Evolutionary conservation across 1,284 basidiomycete species (phyloP), one percentile per base, ranked within the genome.

Genomic region (Puccinia horiana): DNA sequence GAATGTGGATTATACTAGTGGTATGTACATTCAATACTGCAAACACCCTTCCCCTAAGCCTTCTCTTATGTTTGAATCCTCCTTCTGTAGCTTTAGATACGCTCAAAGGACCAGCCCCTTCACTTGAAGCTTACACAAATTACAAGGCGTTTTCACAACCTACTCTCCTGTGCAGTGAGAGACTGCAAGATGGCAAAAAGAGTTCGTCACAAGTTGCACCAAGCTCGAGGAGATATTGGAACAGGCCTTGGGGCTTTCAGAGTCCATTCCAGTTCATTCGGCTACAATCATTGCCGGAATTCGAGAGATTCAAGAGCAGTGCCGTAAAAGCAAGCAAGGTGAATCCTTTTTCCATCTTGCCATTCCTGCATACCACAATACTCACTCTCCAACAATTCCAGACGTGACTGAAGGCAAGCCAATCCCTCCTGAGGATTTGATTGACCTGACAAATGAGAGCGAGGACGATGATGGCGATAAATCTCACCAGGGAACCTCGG

Each of bases 91-190:
- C 44, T 69, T 69, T 69, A 29, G 44, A 69, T 69, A 44, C 40
- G 6, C 44, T 69, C 23, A 69, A n/a, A 69, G 67, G 44, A 69
- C 67, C 67, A n/a, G 67, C 67, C 37, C 67, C 67, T 69, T 69
- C 40, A 14, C 67, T 69, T 44, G 35, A 69, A 44, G 67, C 67
- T 8, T 69, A 69, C 23, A 20, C 67, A 11, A 69, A 69, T 23
- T 69, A 23, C 67, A 69, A 69, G 8, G 11, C 44, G 4, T 20
- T 20, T 42, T n/a, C 12, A 12, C 67, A 14, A 67, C 63, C 44
- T 44, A 47, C 67, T 20, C 67, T 69, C 67, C 67, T 69, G 12
- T 40, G 67, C 67, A 69, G 35, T 69, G 67, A 69, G 23, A 69
- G 44, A 29, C 9, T 37, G 20, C 37, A 69, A 69, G 67, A 37